Evolutionary conservation across 345 rosid genomes (phyloP), one percentile per base, ranked within the genome.

Genomic region (Cardamine resedifolia): DNA sequence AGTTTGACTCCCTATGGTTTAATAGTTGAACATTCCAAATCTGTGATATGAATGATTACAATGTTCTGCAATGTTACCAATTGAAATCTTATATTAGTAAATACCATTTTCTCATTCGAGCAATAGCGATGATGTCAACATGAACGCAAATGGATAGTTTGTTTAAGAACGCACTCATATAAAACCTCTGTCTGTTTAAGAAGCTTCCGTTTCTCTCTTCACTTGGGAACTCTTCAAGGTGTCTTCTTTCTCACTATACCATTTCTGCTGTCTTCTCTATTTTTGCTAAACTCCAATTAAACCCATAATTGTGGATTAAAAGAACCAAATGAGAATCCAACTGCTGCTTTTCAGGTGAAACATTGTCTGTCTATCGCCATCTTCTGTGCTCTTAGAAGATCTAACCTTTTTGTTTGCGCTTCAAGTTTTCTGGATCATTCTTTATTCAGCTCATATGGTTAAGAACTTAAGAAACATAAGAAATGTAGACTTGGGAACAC

Each of bases 351-450:
- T 82, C 72, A 65, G 73, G 55, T 6, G 85, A 80, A 58, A 75
- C 44, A 73, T 82, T 80, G 58, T 77, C n/a, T n/a, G n/a, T n/a
- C 92, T 57, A 47, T 62, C 43, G 81, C 86, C 91, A 96, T 86
- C 74, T 75, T 88, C 80, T 87, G 92, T 66, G 97, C 85, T 43
- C 96, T 89, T 81, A 90, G 82, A 59, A 92, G 89, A 80, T 96
- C 98, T 78, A 96, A 75, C 85, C 97, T 92, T 79, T 90, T 96
- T 7, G 98, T 96, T 77, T 96, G 99, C 70, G 57, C 79, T 83
- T 92, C 98, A 14, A 92, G 98, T 83, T 92, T 96, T 68, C 71
- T 78, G 1, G 92, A 85, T 76, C 92, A 79, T 75, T 96, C 99
- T 36, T 82, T 79, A 84, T 92, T 96, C 80, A 87, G 75, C 77